phyloP scores from a whole-genome alignment of 1,284 basidiomycete genomes.

The Tylopilus orsonianus region DNA sequence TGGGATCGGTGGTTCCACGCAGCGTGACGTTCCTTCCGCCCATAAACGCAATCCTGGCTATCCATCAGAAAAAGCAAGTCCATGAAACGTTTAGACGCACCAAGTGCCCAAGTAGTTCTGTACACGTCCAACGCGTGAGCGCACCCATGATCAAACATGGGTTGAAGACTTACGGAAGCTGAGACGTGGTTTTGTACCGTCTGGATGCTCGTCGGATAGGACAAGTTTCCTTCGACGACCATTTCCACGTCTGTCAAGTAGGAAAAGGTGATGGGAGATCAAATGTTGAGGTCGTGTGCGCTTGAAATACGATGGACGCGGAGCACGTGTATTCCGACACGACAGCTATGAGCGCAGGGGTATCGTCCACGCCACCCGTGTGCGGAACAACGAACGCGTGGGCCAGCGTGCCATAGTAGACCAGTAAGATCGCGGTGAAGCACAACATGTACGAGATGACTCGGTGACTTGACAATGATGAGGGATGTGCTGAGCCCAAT shows the following conservation, averaged over 20 bases:
- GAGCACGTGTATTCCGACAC: constrained; percentile 41
- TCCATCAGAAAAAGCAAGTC: neutral
- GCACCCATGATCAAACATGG: too few species aligned
- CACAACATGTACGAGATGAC: constrained; percentile 3
- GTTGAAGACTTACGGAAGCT: constrained; percentile 4
- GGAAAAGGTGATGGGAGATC: constrained; percentile 57
- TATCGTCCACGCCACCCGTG: constrained; percentile 48
- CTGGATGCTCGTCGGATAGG: constrained; percentile 53
- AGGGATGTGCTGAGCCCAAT: too few species aligned
- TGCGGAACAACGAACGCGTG: constrained; percentile 51
- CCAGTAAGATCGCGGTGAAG: neutral
- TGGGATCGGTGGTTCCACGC: constrained; percentile 49
- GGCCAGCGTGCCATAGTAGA: neutral
- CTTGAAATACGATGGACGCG: constrained; percentile 55
- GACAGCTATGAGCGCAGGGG: constrained; percentile 45
- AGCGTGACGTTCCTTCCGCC: constrained; percentile 60
- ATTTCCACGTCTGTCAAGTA: constrained; percentile 56
- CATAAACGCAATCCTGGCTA: constrained; percentile 46
- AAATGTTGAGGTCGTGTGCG: constrained; percentile 57
- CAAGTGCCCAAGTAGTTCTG: constrained; percentile 43
- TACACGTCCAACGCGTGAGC: neutral
- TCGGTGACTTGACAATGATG: too few species aligned
- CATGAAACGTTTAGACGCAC: too few species aligned
- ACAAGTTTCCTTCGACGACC: constrained; percentile 56
- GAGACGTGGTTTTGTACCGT: constrained; percentile 42